Evolutionary conservation across 768 basidiomycete species (phyloP), one percentile per base, ranked within the genome.

Genomic region (Kockovaella imperatae): DNA sequence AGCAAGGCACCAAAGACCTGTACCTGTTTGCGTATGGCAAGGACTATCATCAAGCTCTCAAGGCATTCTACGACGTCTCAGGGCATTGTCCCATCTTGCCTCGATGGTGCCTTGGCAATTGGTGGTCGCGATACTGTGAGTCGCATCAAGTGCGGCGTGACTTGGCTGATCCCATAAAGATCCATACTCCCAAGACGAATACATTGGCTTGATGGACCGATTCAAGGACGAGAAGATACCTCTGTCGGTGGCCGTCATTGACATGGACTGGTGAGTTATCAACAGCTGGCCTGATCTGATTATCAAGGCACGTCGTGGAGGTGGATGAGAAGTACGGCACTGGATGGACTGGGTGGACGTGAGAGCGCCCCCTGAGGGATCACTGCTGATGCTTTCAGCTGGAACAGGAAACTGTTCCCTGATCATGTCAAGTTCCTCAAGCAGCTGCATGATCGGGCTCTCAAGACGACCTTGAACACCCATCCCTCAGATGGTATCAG

Each of bases 271-370:
- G 59, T 53, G 45, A 36, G 51, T 25, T 18, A 17, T 38, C 38
- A 28, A 28, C 28, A 6, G 15, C 3, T 15, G 41, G 29, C 15
- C 24, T 23, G 8, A 23, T 20, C 21, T 48, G 38, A 39, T 29
- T 32, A 42, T 20, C 17, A 13, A 53, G 52, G 52, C 54, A 56
- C 42, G 30, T 52, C 29, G 42, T 48, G 15, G 57, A 59, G 23
- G 46, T 59, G 11, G 47, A 46, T 1, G 25, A 32, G 14, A 47
- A 48, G 8, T 53, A 53, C 24, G 58, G 58, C 8, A 45, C 51
- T 25, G 59, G 55, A 2, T 59, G 60, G 57, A 62, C 60, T 14
- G 58, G 58, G n/a, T 57, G 53, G 32, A 57, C 56, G 56, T 57
- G 44, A 47, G 51, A 50, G 13, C 5, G 14, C 7, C 25, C 25